Evolutionary conservation across 345 rosid species (phyloP).

Genomic region (Linum trigynum): DNA sequence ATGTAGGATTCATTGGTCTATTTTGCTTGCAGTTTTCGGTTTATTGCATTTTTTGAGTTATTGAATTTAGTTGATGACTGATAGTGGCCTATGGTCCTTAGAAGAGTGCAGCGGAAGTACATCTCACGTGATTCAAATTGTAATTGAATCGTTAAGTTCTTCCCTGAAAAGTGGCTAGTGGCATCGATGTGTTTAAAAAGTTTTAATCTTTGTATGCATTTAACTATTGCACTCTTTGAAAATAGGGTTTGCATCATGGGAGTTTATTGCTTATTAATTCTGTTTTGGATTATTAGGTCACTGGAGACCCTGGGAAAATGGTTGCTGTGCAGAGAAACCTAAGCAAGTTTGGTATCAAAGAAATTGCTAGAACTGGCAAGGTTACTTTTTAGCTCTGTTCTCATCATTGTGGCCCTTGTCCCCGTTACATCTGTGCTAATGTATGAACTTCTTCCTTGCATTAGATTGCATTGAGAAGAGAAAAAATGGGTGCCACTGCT

Average conservation of each 20-base stretch:
- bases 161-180: too few relatives aligned
- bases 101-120: too few relatives aligned
- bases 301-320: constrained; percentile 98
- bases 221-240: not conserved
- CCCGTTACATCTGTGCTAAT: not conserved
- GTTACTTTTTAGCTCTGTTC: constrained; percentile 21
- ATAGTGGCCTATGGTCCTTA: too few relatives aligned
- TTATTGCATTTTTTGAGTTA: too few relatives aligned
- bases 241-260: not conserved
- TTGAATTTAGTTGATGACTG: too few relatives aligned
- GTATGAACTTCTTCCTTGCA: constrained; percentile 10
- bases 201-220: not conserved
- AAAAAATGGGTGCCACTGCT: constrained; percentile 81
- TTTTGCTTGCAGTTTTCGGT: too few relatives aligned
- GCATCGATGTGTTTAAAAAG: too few relatives aligned
- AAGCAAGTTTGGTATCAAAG: constrained; percentile 81
- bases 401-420: not conserved
- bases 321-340: constrained; percentile 79
- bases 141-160: too few relatives aligned
- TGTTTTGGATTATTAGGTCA: constrained; percentile 40
- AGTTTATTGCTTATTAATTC: not conserved
- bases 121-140: too few relatives aligned
- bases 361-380: constrained; percentile 84
- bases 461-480: constrained; percentile 91
- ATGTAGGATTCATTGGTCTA: not conserved